Conservation (phyloP, 202 grass and related monocot genomes). For the Sporobolus alterniflorus region DNA sequence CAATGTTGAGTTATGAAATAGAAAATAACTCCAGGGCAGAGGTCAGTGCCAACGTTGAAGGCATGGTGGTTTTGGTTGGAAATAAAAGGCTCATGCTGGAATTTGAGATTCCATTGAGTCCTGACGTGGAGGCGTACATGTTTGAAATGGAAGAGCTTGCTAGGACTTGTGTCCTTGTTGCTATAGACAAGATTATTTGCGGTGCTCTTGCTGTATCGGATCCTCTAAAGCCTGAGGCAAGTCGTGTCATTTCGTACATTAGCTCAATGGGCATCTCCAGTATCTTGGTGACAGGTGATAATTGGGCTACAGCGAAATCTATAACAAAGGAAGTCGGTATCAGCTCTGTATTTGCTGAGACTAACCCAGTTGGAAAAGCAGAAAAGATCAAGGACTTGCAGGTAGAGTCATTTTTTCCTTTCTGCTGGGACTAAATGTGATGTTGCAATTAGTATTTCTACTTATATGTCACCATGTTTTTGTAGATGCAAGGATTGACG, state of each 20-base stretch:
- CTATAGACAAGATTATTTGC: constrained; percentile 70
- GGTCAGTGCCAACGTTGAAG: constrained; percentile 76
- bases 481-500: constrained; percentile 69
- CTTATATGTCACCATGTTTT: neutral
- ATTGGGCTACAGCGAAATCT: constrained; percentile 87
- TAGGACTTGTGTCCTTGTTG: constrained; percentile 90
- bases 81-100: constrained; percentile 93
- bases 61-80: constrained; percentile 80
- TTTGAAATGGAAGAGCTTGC: constrained; percentile 75
- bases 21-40: no score
- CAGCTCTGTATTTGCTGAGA: constrained; percentile 76
- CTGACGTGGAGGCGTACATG: constrained; percentile 73
- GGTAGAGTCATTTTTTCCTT: constrained; percentile 38
- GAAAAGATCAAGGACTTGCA: constrained; percentile 97
- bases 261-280: constrained; percentile 87
- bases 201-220: constrained; percentile 90
- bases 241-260: constrained; percentile 69
- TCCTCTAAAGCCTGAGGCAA: constrained; percentile 94
- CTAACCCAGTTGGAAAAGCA: constrained; percentile 88
- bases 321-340: constrained; percentile 96
- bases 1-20: no score
- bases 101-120: constrained; percentile 57
- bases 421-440: neutral
- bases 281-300: constrained; percentile 98
- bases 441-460: neutral